Evolutionary conservation across 2,329 filamentous ascomycete species (phyloP).

Genomic region (Camillea tinctor): DNA sequence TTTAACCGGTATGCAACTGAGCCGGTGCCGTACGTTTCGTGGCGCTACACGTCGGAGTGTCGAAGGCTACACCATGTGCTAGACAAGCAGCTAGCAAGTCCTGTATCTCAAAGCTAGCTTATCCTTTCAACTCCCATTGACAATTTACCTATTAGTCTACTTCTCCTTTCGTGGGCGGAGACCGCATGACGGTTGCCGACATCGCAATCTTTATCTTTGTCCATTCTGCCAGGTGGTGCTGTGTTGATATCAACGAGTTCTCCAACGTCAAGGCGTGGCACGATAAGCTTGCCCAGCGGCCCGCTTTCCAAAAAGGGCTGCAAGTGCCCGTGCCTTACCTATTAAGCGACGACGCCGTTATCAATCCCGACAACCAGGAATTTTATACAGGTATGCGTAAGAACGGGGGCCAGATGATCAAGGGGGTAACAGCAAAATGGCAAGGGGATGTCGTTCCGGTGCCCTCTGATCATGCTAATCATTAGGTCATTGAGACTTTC

Average conservation of each 20-base stretch:
- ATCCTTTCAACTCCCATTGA: not conserved
- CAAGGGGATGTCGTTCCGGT: slow-evolving; percentile 8
- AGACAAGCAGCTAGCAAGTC: slow-evolving; percentile 21
- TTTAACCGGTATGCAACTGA: slow-evolving; percentile 23
- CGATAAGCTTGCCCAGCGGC: slow-evolving; percentile 17
- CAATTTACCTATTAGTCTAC: slow-evolving; percentile 8
- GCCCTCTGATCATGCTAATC: slow-evolving; percentile 17
- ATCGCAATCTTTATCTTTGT: slow-evolving; percentile 22
- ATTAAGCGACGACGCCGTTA: slow-evolving; percentile 18
- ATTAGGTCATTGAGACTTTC: not conserved
- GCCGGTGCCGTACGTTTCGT: slow-evolving; percentile 14
- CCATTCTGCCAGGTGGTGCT: slow-evolving; percentile 23
- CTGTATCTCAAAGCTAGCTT: not conserved
- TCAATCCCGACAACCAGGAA: slow-evolving; percentile 10
- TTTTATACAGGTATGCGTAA: slow-evolving; percentile 12
- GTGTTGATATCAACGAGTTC: slow-evolving; percentile 20
- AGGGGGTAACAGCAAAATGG: slow-evolving; percentile 10
- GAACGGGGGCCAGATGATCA: slow-evolving; percentile 10
- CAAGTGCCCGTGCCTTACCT: slow-evolving; percentile 18
- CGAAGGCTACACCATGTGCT: slow-evolving; percentile 20
- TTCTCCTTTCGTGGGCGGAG: slow-evolving; percentile 15
- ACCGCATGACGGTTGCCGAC: slow-evolving; percentile 24
- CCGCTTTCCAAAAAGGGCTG: slow-evolving; percentile 20
- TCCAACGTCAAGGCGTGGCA: slow-evolving; percentile 22
- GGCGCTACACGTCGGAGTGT: slow-evolving; percentile 19